A percentile compares a stretch with the other conserved stretches of the same genome.
phyloP scores from a whole-genome alignment of 805 yeast genomes.

The Millerozyma miso region DNA sequence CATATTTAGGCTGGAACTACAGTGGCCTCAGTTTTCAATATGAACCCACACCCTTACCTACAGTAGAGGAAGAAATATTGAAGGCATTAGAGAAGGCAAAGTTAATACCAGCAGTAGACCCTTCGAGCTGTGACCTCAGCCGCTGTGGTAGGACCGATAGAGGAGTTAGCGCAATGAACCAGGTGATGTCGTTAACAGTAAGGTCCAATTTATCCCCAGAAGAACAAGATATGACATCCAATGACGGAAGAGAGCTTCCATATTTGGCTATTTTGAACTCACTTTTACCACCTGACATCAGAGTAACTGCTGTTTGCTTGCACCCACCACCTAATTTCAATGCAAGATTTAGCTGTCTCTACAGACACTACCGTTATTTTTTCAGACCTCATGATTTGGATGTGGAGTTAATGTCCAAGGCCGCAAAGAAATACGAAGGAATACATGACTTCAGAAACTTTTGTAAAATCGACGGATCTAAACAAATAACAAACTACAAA shows the following conservation, averaged over 20 bases:
- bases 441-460: conserved; percentile 90
- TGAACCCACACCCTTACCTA: conserved; percentile 73
- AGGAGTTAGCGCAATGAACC: conserved; percentile 97
- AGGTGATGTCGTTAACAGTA: conserved; percentile 76
- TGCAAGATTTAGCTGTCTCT: conserved; percentile 88
- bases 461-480: conserved; percentile 91
- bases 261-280: conserved; percentile 74
- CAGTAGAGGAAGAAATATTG: conserved; percentile 76
- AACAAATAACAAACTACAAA: conserved; percentile 78
- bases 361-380: conserved; percentile 81
- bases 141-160: conserved; percentile 93
- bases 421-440: conserved; percentile 62
- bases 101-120: conserved; percentile 57
- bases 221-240: conserved; percentile 52
- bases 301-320: conserved; percentile 76
- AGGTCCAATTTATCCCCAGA: conserved; percentile 64
- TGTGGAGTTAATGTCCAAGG: conserved; percentile 62
- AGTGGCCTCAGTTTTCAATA: conserved; percentile 84
- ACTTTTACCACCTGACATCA: conserved; percentile 73
- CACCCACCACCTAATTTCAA: conserved; percentile 82
- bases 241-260: conserved; percentile 68
- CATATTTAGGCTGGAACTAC: conserved; percentile 92
- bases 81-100: conserved; percentile 66
- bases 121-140: conserved; percentile 66
- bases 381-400: conserved; percentile 59